Base-by-base conservation (phyloP, 23 red algal genomes). In the Cyanidiococcus yangmingshanensis region DNA sequence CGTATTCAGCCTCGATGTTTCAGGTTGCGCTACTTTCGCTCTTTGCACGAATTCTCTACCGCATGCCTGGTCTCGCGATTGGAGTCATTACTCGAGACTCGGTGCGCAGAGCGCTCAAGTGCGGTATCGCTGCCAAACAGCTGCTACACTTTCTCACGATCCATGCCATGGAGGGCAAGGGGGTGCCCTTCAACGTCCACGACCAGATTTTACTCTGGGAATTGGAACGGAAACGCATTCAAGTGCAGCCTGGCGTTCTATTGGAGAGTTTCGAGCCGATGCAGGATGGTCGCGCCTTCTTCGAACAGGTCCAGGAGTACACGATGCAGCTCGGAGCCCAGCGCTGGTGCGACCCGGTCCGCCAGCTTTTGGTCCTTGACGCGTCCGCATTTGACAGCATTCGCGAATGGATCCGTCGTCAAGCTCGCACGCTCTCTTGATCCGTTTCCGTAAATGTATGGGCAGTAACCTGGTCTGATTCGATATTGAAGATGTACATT, bases 41-140 rank as follows among this genome's bases (percentile, higher is more conserved):
- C 27, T 98, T 98, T 75, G 83, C 85, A 37, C 88, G 90, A 45
- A 79, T 98, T 33, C 75, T 88, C 30, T 92, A 89, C 45, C 86
- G 80, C 38, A 63, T 98, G 79, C 94, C 94, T 2, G 87, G 87
- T 50, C 59, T 98, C 80, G 94, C 87, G 33, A 85, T 98, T 34
- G 94, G 88, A 2, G 76, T 86, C 2, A 68, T 98, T 24, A 98
- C 94, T 3, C 77, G 87, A 26, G 85, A 89, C 58, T 74, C 77
- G 7, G 89, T 98, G 67, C 76, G 88, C n/a, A 39, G 75, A 25
- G 94, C 94, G 2, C 54, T 98, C 37, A 84, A 79, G 63, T 91
- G 86, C 87, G 94, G 94, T 37, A 98, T 98, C 86, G 89, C 87
- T 58, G 94, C 82, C 68, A 81, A 88, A 80, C 94, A 98, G 75